Evolutionary conservation across 1,284 basidiomycete species (phyloP).

Genomic region (Tylopilus sp.): DNA sequence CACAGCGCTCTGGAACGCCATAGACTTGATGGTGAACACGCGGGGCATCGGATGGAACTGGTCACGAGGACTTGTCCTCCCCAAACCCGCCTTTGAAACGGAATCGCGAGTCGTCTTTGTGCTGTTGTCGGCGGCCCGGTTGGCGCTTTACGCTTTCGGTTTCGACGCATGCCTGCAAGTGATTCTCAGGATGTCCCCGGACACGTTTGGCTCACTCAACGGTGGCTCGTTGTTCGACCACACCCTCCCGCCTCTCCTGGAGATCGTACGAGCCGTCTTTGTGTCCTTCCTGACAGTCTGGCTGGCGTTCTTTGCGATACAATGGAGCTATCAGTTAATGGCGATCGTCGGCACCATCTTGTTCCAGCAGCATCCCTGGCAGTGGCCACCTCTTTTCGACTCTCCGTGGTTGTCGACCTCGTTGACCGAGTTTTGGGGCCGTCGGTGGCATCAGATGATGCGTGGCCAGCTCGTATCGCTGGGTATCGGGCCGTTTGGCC

Average conservation of each 20-base stretch:
- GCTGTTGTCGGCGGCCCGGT: slow-evolving; percentile 1
- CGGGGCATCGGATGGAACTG: slow-evolving; percentile 34
- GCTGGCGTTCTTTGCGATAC: slow-evolving; percentile 26
- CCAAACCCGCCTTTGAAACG: slow-evolving; percentile 15
- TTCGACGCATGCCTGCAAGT: slow-evolving; percentile 18
- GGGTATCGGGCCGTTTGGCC: slow-evolving; percentile 29
- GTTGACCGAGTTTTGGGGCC: slow-evolving; percentile 41
- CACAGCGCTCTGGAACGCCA: slow-evolving; percentile 24
- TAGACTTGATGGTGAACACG: slow-evolving; percentile 22
- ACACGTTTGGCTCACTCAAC: slow-evolving; percentile 15
- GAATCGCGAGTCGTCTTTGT: slow-evolving; percentile 18
- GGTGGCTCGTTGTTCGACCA: slow-evolving; percentile 48
- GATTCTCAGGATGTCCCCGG: slow-evolving; percentile 15
- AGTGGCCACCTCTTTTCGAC: slow-evolving; percentile 44
- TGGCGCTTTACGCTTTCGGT: slow-evolving; percentile 10
- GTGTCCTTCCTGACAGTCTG: background rate
- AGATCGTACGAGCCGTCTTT: slow-evolving; percentile 27
- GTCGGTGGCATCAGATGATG: slow-evolving; percentile 46
- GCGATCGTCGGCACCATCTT: slow-evolving; percentile 39
- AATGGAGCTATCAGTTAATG: slow-evolving; percentile 38
- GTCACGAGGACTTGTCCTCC: slow-evolving; percentile 16
- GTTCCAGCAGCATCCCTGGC: slow-evolving; percentile 30
- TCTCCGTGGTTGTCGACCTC: slow-evolving; percentile 39
- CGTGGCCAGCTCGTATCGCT: slow-evolving; percentile 17
- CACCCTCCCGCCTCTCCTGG: slow-evolving; percentile 36